Base-by-base conservation (phyloP, 1,284 basidiomycete species). In the Ceratobasidium sp. region DNA sequence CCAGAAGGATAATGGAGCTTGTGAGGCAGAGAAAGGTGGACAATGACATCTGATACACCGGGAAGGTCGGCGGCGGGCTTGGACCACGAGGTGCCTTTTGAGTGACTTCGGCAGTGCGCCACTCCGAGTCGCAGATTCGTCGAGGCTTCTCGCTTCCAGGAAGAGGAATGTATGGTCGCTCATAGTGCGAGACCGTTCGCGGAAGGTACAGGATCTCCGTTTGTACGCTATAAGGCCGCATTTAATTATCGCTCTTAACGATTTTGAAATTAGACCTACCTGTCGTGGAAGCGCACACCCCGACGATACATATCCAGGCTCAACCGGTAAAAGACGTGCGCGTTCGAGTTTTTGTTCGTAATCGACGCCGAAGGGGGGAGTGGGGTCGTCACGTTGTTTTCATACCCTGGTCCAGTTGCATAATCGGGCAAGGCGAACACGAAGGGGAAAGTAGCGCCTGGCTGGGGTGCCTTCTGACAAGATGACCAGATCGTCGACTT, bases 171-270 rank as follows among this genome's bases (percentile, higher is more conserved):
- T 64, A 64, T 13, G 60, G 60, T 17, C 60, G 60, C 22, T 64
- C 60, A 27, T 64, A 64, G 7, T 31, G 45, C 20, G 60, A 64
- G 5, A 64, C 27, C n/a, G 60, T 64, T 4, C 32, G 22, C 2
- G 60, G 60, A 17, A 64, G 47, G 47, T 64, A 64, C 47, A 64
- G 42, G 22, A 64, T 64, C 47, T 64, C 60, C 1, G 60, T 64
- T 64, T 64, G 60, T 4, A 64, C 34, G 27, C 60, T 50, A 50
- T 31, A 32, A 29, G n/a, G 31, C 25, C 2, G 25, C 31, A 52
- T 64, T 29, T 22, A 34, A 27, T 12, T 20, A 47, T 47, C 7
- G 20, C 13, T 47, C 10, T 10, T 7, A 10, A 17, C 22, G 29
- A 47, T 13, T 3, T 15, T 10, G 12, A 52, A 20, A 25, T 47